phyloP scores from a whole-genome alignment of 2,329 filamentous ascomycete genomes.

The Aspergillus floridensis region DNA sequence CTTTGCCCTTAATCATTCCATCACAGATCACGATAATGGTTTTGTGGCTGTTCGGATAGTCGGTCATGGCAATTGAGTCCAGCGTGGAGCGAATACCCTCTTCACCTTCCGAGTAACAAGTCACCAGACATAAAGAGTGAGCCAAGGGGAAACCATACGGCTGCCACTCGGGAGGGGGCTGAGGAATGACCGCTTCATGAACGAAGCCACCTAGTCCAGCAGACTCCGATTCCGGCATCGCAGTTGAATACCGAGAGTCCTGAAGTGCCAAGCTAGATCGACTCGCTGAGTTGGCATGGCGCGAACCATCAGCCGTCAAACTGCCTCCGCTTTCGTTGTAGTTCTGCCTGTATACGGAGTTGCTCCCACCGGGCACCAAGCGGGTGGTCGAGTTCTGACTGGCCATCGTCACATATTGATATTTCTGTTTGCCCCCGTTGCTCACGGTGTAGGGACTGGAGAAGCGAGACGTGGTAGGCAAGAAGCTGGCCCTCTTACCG shows the following conservation, averaged over 20 bases:
- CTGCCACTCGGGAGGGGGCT: slow-evolving; percentile 95
- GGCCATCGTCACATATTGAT: slow-evolving; percentile 86
- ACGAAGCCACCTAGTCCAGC: slow-evolving; percentile 91
- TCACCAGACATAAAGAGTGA: slow-evolving; percentile 90
- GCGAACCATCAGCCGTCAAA: slow-evolving; percentile 47
- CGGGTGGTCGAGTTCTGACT: slow-evolving; percentile 77
- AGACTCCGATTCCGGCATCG: slow-evolving; percentile 62
- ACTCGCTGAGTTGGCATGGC: slow-evolving; percentile 41
- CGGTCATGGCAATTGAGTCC: slow-evolving; percentile 94
- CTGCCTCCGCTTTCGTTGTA: slow-evolving; percentile 58
- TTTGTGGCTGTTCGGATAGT: slow-evolving; percentile 99
- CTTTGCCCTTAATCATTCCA: slow-evolving; percentile 94
- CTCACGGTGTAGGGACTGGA: slow-evolving; percentile 84
- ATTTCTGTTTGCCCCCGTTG: slow-evolving; percentile 52
- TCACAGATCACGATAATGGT: slow-evolving; percentile 94
- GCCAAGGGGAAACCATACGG: slow-evolving; percentile 94
- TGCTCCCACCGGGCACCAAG: slow-evolving; percentile 55
- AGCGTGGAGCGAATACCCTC: slow-evolving; percentile 90
- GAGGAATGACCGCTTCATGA: slow-evolving; percentile 90
- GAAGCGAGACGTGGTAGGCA: slow-evolving; percentile 92
- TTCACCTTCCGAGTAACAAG: slow-evolving; percentile 93
- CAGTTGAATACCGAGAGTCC: slow-evolving; percentile 56
- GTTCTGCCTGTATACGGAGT: slow-evolving; percentile 66
- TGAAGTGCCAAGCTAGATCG: slow-evolving; percentile 58
- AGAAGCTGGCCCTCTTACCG: slow-evolving; percentile 81